Evolutionary conservation across 352 stramenopile species (phyloP).

Genomic region (Phytophthora sojae): DNA sequence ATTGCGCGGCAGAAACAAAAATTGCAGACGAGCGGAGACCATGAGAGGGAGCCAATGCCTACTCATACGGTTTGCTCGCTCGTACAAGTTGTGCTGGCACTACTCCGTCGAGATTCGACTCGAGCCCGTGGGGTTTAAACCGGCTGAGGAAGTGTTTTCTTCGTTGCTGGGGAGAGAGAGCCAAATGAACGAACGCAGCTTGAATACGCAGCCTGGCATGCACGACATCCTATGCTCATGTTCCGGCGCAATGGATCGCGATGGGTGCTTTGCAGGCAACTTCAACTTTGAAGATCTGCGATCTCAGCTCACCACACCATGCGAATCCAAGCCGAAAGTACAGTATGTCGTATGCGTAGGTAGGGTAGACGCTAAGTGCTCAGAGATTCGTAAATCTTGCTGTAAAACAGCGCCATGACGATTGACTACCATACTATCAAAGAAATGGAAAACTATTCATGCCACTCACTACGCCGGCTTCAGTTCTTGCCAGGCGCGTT

Average conservation of each 20-base stretch:
- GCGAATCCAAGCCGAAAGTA: neutral
- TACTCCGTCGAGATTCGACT: neutral
- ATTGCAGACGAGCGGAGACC: constrained; percentile 9
- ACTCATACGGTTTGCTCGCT: constrained; percentile 14
- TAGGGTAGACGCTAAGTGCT: too few species aligned
- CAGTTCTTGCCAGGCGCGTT: neutral
- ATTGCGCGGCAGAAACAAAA: constrained; percentile 18
- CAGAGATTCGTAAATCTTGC: too few species aligned
- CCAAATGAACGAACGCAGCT: neutral
- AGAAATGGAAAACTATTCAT: constrained; percentile 7
- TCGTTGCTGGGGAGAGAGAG: neutral
- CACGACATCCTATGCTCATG: neutral
- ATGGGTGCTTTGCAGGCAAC: neutral
- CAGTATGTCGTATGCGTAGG: too few species aligned
- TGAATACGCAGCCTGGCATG: neutral
- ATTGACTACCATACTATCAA: constrained; percentile 10
- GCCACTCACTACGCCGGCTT: neutral
- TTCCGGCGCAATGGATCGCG: neutral
- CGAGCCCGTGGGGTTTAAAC: too few species aligned
- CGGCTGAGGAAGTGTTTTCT: neutral
- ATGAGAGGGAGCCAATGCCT: constrained; percentile 10
- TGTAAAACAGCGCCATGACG: too few species aligned
- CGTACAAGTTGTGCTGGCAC: neutral
- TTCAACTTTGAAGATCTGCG: constrained; percentile 3
- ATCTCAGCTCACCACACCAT: neutral